A percentile compares a stretch with the other conserved stretches of the same genome.
Conservation (phyloP, 768 basidiomycete species). For the Termitomyces titanicus region DNA sequence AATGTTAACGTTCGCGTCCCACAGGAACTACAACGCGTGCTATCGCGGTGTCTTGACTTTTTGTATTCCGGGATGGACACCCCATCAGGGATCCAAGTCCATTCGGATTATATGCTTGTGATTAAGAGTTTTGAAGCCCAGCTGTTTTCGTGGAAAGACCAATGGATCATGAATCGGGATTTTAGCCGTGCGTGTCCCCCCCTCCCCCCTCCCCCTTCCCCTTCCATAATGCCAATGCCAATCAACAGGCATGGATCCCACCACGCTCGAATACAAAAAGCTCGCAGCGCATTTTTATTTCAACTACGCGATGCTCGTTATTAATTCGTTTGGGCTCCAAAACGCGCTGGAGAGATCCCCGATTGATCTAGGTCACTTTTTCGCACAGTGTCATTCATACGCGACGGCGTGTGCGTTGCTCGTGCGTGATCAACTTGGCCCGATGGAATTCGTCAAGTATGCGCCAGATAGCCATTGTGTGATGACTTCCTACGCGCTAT, state of each 20-base stretch:
- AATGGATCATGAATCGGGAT: slow-evolving; percentile 41
- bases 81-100: slow-evolving; percentile 76
- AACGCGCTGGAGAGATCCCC: slow-evolving; percentile 82
- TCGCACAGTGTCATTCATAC: slow-evolving; percentile 69
- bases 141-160: slow-evolving; percentile 53
- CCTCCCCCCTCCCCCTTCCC: not conserved
- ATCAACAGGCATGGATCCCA: slow-evolving; percentile 22
- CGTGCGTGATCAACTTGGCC: slow-evolving; percentile 76
- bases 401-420: slow-evolving; percentile 69
- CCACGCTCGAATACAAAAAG: slow-evolving; percentile 38
- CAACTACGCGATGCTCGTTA: slow-evolving; percentile 81
- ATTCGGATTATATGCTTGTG: slow-evolving; percentile 82
- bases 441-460: slow-evolving; percentile 74
- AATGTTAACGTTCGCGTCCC: not conserved
- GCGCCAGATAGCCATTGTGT: slow-evolving; percentile 91
- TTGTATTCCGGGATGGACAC: slow-evolving; percentile 81
- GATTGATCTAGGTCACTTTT: slow-evolving; percentile 80
- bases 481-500: slow-evolving; percentile 86
- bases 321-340: slow-evolving; percentile 96
- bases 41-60: slow-evolving; percentile 86
- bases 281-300: slow-evolving; percentile 71
- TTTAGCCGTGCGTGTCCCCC: slow-evolving; percentile 24
- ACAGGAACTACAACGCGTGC: slow-evolving; percentile 83
- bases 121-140: slow-evolving; percentile 85
- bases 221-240: too few relatives aligned